Evolutionary conservation across 2,329 filamentous ascomycete genomes (phyloP), one percentile per base, ranked within the genome.

Genomic region (Tolypocladium amazonense): DNA sequence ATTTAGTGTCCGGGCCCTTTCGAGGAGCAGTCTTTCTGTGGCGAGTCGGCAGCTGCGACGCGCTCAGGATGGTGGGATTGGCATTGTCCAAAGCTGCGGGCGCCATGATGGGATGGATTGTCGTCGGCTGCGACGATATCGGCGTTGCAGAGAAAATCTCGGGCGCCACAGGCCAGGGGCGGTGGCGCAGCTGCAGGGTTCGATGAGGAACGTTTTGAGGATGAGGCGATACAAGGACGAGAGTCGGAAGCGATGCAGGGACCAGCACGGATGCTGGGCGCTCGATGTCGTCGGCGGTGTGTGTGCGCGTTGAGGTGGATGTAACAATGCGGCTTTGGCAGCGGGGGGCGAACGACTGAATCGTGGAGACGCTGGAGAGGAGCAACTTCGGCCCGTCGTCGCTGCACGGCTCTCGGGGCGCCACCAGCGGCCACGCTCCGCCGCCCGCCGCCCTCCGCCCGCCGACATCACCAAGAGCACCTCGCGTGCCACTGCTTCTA

Each of bases 41-140:
- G 65, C 92, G 87, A 37, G 90, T 94, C 53, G 94, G 92, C 57
- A 99, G 85, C 75, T 97, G 90, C 52, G 90, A 90, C 58, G 86
- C 83, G 75, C 88, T 95, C 69, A 97, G 79, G 71, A 99, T 92
- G 64, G 90, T 95, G 59, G 94, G 94, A 77, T 99, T 97, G 64
- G 89, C 91, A 75, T 96, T 96, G 66, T 88, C 84, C 55, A 81
- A 71, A 25, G 71, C 66, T 33, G 70, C 66, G 27, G 67, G 60
- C 18, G 65, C 63, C 67, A 70, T 70, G 58, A 20, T 33, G 6
- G 57, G 11, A 41, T 23, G 57, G 11, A 41, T 23, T 37, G 56
- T 20, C 2, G 56, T 33, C 23, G 35, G 37, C 20, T 3, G 39
- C 33, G 20, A 52, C 27, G n/a, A 54, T 54, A 12, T 35, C 35